Base-by-base conservation (phyloP, 1,284 basidiomycete genomes). In the Cerrena zonata region DNA sequence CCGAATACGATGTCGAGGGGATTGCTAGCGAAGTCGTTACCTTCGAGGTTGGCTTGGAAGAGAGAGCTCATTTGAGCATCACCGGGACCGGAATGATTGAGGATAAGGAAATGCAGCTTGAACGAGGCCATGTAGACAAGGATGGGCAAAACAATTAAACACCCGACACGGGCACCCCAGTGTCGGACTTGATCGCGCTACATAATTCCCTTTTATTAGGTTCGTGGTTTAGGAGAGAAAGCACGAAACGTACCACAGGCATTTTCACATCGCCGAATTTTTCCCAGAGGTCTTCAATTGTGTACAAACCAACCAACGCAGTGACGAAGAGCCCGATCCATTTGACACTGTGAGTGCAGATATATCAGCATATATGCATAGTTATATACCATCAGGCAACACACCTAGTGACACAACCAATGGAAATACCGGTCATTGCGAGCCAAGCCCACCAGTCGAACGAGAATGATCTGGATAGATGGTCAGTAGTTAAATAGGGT, bases 41-140 rank as follows among this genome's bases (percentile, higher is more conserved):
- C 96, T 23, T 82, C 76, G 3, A 99, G 78, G 61, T 97, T 92
- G n/a, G 94, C 93, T 69, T 99, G 95, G 81, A 99, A 99, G 23
- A 99, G 77, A 3, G 92, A 95, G 67, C 89, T 93, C 95, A 99
- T 99, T 68, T 99, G 95, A 1, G 94, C 89, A 65, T 99, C 95
- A 19, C 95, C 95, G 5, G 95, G 91, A 39, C 95, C 95, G 3
- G 91, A 90, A 54, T 92, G 90, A 69, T 91, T 96, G 47, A 99
- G 77, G 58, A 99, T 80, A 65, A 94, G 65, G 73, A 99, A 98
- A 69, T 99, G 96, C 12, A 96, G 74, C 71, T 98, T 97, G 85
- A 99, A 99, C 49, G 84, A 89, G 2, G 82, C 71, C 80, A 96
- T 90, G 74, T 97, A 99, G 60, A 98, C 91, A 54, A 91, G 71